Percentiles rank a stretch among this genome's conserved stretches.
phyloP scores from a whole-genome alignment of 768 basidiomycete species.

The Paxillus involutus region DNA sequence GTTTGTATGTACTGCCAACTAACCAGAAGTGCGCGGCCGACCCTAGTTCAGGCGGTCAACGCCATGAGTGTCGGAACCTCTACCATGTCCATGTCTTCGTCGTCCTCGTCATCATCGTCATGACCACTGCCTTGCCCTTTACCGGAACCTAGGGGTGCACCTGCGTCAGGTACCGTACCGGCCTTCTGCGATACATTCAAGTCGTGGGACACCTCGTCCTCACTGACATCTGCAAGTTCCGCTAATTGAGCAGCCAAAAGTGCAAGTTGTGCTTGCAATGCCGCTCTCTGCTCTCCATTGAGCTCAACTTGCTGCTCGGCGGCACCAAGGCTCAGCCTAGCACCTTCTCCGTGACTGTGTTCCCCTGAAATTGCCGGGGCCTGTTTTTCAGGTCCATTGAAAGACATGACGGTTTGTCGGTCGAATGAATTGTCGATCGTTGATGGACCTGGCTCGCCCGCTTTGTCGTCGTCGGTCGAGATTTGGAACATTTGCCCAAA shows the following conservation, averaged over 20 bases:
- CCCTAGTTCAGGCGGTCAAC: constrained; percentile 10
- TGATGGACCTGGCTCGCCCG: constrained; percentile 11
- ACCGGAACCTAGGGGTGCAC: neutral
- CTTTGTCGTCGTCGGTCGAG: constrained; percentile 27
- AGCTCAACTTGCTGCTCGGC: constrained; percentile 23
- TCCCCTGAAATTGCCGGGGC: constrained; percentile 1
- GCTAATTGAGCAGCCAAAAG: constrained; percentile 71
- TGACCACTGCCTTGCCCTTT: constrained; percentile 6
- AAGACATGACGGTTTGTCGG: neutral
- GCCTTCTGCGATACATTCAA: constrained; percentile 13
- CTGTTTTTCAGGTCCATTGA: constrained; percentile 4
- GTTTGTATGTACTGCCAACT: neutral
- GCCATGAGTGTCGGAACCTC: constrained; percentile 26
- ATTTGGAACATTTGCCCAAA: constrained; percentile 54
- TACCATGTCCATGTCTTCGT: constrained; percentile 26
- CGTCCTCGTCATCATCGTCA: constrained; percentile 8
- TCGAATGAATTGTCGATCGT: neutral
- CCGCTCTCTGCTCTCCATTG: constrained; percentile 53
- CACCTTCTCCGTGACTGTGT: neutral
- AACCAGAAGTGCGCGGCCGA: neutral
- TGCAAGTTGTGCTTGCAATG: constrained; percentile 71
- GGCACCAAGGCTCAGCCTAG: constrained; percentile 5
- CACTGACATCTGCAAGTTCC: constrained; percentile 54
- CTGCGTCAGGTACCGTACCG: neutral
- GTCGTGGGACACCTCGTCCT: constrained; percentile 30